These are phyloP conservation scores for Neonectria sp. DNA, from an alignment of 2,329 filamentous ascomycete genomes.

Conservation along the genomic window DNA sequence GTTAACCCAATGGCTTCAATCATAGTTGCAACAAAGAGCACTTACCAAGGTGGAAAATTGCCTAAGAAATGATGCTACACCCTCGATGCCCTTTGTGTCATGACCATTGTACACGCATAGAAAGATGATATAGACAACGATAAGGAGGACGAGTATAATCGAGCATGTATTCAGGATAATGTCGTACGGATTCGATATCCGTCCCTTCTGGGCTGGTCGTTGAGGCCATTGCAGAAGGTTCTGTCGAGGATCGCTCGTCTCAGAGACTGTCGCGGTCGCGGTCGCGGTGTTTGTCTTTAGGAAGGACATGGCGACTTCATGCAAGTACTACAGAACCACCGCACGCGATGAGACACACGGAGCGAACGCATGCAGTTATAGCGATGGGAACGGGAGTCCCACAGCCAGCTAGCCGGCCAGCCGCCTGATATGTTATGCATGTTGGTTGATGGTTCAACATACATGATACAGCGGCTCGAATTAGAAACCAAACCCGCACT, in stretches of 20 bases:
- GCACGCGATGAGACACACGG: not conserved
- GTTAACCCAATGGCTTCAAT: not conserved
- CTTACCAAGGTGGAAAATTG: constrained; percentile 23
- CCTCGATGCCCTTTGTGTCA: not conserved
- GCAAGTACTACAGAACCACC: not conserved
- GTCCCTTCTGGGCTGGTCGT: not conserved
- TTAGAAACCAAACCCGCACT: not conserved
- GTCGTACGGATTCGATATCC: not conserved
- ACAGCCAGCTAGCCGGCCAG: not conserved
- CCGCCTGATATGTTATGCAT: constrained; percentile 10
- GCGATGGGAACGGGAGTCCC: not conserved
- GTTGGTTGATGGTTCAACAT: constrained; percentile 16
- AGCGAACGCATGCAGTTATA: constrained; percentile 1
- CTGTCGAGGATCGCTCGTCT: not conserved
- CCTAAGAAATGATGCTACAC: constrained; percentile 12
- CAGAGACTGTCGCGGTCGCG: not conserved
- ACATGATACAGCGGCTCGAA: not conserved
- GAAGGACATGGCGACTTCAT: constrained; percentile 7
- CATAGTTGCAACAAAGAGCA: not conserved
- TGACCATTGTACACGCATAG: constrained; percentile 14
- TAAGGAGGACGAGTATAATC: constrained; percentile 8
- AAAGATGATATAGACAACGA: constrained; percentile 21
- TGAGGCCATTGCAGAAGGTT: constrained; percentile 9
- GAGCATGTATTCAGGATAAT: constrained; percentile 10
- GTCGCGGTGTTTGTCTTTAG: not conserved